Conservation (phyloP, 345 rosid species). For the Corymbia maculata region DNA sequence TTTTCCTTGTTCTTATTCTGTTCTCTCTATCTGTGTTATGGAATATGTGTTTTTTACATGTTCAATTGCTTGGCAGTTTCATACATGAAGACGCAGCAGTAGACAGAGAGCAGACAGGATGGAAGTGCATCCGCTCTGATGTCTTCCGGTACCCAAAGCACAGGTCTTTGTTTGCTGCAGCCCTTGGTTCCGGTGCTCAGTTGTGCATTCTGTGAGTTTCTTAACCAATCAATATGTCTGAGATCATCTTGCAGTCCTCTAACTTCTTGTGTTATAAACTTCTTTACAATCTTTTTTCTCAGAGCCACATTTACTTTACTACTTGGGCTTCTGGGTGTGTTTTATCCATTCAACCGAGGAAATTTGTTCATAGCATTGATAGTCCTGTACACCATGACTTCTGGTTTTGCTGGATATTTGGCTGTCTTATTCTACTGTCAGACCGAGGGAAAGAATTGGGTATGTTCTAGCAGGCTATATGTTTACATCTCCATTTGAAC, state of each 20-base stretch:
- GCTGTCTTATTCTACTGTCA: conserved; percentile 75
- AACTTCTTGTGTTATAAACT: neutral
- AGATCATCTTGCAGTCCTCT: neutral
- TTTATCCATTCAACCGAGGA: conserved; percentile 87
- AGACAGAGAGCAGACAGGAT: conserved; percentile 86
- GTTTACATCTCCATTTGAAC: neutral
- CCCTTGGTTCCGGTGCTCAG: conserved; percentile 75
- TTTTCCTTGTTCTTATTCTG: neutral
- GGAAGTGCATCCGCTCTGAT: conserved; percentile 87
- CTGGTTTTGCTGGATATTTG: conserved; percentile 81
- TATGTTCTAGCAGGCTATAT: conserved; percentile 2
- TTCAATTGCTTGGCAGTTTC: conserved; percentile 24
- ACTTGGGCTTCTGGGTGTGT: conserved; percentile 79
- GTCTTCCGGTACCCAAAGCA: conserved; percentile 70
- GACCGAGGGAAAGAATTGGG: conserved; percentile 89
- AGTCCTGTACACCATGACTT: conserved; percentile 66
- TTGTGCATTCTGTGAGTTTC: conserved; percentile 66
- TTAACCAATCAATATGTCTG: neutral
- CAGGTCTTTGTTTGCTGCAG: conserved; percentile 70
- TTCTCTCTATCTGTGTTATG: neutral
- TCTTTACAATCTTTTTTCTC: neutral
- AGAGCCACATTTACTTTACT: conserved; percentile 69
- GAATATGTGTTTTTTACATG: neutral
- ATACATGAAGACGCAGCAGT: conserved; percentile 87
- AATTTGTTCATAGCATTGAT: conserved; percentile 80